Percentiles rank a stretch among this genome's conserved stretches.
Evolutionary conservation across 208 protist species (phyloP).

Genomic region (Balamuthia mandrillaris): DNA sequence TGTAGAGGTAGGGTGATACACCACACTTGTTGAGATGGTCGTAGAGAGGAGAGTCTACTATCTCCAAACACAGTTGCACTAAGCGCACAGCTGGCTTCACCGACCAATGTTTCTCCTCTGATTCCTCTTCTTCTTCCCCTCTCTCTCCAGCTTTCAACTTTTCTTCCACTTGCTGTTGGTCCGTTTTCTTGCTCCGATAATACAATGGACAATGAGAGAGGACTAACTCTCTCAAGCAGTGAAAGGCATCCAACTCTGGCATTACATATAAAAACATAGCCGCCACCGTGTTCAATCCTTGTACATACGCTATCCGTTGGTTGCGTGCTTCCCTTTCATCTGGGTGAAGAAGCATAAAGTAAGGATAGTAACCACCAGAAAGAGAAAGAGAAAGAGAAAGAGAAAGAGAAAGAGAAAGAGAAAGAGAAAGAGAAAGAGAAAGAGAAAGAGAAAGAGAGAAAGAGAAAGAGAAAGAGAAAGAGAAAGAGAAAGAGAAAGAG

Average conservation of each 20-base stretch:
- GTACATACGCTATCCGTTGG: constrained; percentile 58
- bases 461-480: too few species aligned
- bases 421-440: too few species aligned
- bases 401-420: too few species aligned
- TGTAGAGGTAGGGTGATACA: constrained; percentile 38
- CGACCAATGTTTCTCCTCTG: background rate
- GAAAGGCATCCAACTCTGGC: constrained; percentile 73
- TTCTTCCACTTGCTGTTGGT: background rate
- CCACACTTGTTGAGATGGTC: constrained; percentile 17
- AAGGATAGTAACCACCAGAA: too few species aligned
- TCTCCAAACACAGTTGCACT: constrained; percentile 33
- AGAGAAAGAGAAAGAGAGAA: too few species aligned
- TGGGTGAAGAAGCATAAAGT: too few species aligned
- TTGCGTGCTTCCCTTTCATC: too few species aligned
- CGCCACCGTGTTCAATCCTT: constrained; percentile 71
- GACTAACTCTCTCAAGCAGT: constrained; percentile 54
- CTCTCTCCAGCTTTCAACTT: background rate
- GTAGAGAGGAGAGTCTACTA: constrained; percentile 32
- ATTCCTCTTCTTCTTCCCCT: background rate
- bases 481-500: too few species aligned
- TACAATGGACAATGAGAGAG: constrained; percentile 54
- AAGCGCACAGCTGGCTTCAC: background rate
- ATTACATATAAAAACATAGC: constrained; percentile 72
- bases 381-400: too few species aligned
- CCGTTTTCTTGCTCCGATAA: background rate